Conservation (phyloP, 805 yeast genomes). For the Pichia kluyveri region DNA sequence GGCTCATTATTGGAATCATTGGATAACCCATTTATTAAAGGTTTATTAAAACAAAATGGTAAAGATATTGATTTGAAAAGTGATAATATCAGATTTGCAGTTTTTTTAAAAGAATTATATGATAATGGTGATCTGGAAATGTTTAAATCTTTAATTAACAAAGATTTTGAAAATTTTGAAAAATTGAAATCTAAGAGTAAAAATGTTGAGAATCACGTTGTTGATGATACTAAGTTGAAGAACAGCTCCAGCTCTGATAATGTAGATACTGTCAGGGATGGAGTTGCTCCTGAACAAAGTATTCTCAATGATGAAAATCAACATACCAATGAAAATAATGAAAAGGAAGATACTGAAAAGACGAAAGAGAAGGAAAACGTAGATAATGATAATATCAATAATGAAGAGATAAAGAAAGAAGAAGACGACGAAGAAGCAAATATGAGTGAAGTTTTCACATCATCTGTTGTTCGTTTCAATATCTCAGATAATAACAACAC, state of each 20-base stretch:
- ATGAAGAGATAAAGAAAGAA: background rate
- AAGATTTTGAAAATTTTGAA: conserved; percentile 15
- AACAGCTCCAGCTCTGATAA: background rate
- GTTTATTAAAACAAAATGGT: conserved; percentile 1
- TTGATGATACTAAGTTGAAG: background rate
- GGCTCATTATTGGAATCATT: conserved; percentile 13
- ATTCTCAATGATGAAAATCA: no score
- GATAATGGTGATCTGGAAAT: conserved; percentile 37
- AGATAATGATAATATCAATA: background rate
- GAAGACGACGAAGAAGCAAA: background rate
- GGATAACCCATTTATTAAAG: conserved; percentile 14
- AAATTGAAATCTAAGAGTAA: background rate
- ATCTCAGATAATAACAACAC: no score
- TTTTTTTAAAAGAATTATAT: conserved; percentile 47
- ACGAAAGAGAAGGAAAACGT: background rate
- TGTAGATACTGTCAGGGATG: no score
- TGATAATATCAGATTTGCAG: conserved; percentile 48
- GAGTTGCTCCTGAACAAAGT: no score
- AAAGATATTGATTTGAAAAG: conserved; percentile 35
- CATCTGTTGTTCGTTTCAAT: background rate
- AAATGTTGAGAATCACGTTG: background rate
- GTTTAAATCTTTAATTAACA: conserved; percentile 41
- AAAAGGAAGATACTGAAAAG: background rate
- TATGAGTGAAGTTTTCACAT: background rate
- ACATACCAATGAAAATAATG: no score